phyloP scores from a whole-genome alignment of 768 basidiomycete genomes.

The Amanita rubescens region DNA sequence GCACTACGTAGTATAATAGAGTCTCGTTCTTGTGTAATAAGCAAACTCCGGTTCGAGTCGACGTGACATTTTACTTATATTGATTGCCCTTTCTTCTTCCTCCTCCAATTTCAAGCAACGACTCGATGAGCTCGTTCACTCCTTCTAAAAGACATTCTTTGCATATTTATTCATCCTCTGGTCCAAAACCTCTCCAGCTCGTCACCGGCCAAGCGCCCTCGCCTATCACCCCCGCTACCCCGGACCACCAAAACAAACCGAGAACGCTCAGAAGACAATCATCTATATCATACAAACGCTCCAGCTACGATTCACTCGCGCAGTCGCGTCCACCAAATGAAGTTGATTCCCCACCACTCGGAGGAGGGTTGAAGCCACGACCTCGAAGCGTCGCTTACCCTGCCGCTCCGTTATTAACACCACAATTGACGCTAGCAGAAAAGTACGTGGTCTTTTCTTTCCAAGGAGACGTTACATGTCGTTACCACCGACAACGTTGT shows the following conservation, averaged over 20 bases:
- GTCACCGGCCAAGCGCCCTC: slow-evolving; percentile 19
- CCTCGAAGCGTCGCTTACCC: background rate
- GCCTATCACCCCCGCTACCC: background rate
- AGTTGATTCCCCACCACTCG: background rate
- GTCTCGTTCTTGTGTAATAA: background rate
- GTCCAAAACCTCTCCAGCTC: slow-evolving; percentile 41
- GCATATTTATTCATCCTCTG: slow-evolving; percentile 13
- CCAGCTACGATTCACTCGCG: slow-evolving; percentile 9
- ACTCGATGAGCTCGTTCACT: slow-evolving; percentile 1
- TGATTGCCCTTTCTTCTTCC: too few species aligned
- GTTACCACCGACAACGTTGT: background rate
- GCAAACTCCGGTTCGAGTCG: background rate
- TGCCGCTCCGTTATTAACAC: background rate
- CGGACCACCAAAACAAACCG: slow-evolving; percentile 9
- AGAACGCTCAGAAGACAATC: slow-evolving; percentile 36
- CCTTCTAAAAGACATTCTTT: slow-evolving; percentile 24
- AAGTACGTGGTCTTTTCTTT: slow-evolving; percentile 38
- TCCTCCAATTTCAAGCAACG: too few species aligned
- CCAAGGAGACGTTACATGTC: background rate
- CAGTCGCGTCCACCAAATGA: background rate
- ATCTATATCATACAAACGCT: slow-evolving; percentile 44
- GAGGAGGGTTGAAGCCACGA: background rate
- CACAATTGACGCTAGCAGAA: slow-evolving; percentile 61
- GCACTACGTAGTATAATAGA: background rate
- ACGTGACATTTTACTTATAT: too few species aligned